A percentile compares a stretch with the other conserved stretches of the same genome.
Conservation (phyloP, 2,329 filamentous ascomycete species). For the Balansia obtecta region DNA sequence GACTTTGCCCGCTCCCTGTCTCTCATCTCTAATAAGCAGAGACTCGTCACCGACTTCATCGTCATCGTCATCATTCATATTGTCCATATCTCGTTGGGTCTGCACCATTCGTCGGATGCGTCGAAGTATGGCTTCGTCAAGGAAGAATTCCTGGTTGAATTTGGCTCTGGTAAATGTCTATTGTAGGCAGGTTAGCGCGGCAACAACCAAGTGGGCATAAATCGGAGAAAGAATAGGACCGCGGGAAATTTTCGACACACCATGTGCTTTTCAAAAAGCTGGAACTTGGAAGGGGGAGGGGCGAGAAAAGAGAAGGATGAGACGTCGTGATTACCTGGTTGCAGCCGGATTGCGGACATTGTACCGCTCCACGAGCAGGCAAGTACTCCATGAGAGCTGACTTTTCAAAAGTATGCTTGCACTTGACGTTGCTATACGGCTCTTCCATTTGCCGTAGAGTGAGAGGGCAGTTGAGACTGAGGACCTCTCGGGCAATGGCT, state of each 20-base stretch:
- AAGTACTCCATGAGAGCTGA: slow-evolving; percentile 45
- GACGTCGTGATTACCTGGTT: slow-evolving; percentile 29
- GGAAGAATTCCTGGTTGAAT: slow-evolving; percentile 37
- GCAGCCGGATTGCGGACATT: slow-evolving; percentile 57
- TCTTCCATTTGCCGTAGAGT: slow-evolving; percentile 52
- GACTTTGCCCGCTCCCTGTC: slow-evolving; percentile 10
- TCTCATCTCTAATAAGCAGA: slow-evolving; percentile 13
- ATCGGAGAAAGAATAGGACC: no score
- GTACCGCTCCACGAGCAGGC: slow-evolving; percentile 28
- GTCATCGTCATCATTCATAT: slow-evolving; percentile 29
- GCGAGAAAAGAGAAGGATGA: neutral
- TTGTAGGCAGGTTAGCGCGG: neutral
- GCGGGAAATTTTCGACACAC: no score
- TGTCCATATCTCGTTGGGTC: slow-evolving; percentile 24
- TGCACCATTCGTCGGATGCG: slow-evolving; percentile 43
- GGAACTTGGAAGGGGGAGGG: neutral
- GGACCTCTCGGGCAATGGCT: slow-evolving; percentile 48
- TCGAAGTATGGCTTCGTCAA: slow-evolving; percentile 43
- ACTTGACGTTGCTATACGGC: slow-evolving; percentile 53
- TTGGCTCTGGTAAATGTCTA: slow-evolving; percentile 32
- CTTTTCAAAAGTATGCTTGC: slow-evolving; percentile 63
- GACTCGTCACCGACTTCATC: slow-evolving; percentile 12
- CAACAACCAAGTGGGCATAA: no score
- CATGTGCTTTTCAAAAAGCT: no score
- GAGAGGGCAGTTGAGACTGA: slow-evolving; percentile 58